Evolutionary conservation across 2,329 filamentous ascomycete genomes (phyloP).

Genomic region (Aspergillus floridensis): DNA sequence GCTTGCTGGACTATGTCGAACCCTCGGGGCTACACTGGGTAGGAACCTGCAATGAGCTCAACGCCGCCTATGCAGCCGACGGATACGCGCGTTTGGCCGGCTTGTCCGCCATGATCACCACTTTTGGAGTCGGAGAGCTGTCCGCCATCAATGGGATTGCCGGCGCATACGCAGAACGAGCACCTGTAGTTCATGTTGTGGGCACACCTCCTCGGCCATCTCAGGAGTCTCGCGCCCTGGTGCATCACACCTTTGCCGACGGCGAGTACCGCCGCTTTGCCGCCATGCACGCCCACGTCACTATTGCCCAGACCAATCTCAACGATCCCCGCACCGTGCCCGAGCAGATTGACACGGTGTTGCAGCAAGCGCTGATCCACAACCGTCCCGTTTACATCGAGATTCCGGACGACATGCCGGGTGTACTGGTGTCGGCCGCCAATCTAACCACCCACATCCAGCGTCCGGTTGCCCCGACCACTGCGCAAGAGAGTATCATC

Average conservation of each 20-base stretch:
- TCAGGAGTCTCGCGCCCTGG: conserved; percentile 44
- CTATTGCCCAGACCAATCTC: conserved; percentile 24
- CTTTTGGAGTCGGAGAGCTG: conserved; percentile 60
- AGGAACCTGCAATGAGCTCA: conserved; percentile 68
- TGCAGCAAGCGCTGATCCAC: conserved; percentile 52
- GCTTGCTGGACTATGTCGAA: conserved; percentile 64
- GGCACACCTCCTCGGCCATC: conserved; percentile 49
- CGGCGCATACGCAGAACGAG: conserved; percentile 69
- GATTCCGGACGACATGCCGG: conserved; percentile 55
- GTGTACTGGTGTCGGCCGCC: conserved; percentile 19
- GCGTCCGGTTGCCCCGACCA: conserved; percentile 7
- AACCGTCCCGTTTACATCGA: conserved; percentile 57
- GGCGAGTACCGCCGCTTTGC: conserved; percentile 18
- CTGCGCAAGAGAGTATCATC: conserved; percentile 15
- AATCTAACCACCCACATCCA: conserved; percentile 20
- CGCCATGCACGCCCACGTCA: conserved; percentile 15
- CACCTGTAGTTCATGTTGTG: conserved; percentile 64
- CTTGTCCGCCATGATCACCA: conserved; percentile 25
- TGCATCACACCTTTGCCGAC: conserved; percentile 63
- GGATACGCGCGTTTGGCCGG: conserved; percentile 33
- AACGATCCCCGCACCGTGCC: conserved; percentile 50
- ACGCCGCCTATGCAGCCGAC: conserved; percentile 54
- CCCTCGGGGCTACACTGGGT: conserved; percentile 62
- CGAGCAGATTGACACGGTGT: conserved; percentile 50
- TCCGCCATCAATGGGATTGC: conserved; percentile 72